A percentile compares a stretch with the other conserved stretches of the same genome.
These are phyloP conservation scores for Viola odorata DNA, from an alignment of 345 rosid species.

Conservation along the genomic window DNA sequence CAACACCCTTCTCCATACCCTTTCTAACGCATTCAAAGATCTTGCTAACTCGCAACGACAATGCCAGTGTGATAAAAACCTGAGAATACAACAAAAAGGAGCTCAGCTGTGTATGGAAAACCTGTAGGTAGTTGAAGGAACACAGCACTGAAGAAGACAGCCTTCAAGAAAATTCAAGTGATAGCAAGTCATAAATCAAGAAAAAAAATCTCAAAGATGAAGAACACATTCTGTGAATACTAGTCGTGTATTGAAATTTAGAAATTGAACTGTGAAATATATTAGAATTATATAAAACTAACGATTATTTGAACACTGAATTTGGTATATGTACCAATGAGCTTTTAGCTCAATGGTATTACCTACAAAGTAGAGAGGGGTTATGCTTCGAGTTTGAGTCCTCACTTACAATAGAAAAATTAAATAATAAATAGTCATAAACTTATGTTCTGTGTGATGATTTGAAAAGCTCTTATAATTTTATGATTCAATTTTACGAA, in stretches of 20 bases:
- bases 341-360: too few species aligned
- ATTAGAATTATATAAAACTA: too few species aligned
- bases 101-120: background rate
- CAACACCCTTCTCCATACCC: slow-evolving; percentile 30
- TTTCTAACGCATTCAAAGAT: slow-evolving; percentile 51
- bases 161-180: background rate
- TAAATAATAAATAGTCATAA: background rate
- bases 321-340: too few species aligned
- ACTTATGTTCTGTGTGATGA: background rate
- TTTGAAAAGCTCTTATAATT: background rate
- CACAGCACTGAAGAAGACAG: background rate
- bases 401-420: background rate
- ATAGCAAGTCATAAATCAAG: background rate
- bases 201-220: background rate
- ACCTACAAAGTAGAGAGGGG: too few species aligned
- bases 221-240: background rate
- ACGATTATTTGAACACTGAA: too few species aligned
- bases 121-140: background rate
- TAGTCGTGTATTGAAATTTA: background rate
- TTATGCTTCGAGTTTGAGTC: background rate
- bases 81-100: slow-evolving; percentile 10
- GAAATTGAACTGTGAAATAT: background rate
- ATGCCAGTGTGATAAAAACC: slow-evolving; percentile 54
- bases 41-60: slow-evolving; percentile 33
- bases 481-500: background rate